These are phyloP conservation scores for Scortechinia acanthostroma DNA, from an alignment of 2,329 filamentous ascomycete genomes.

Conservation along the genomic window DNA sequence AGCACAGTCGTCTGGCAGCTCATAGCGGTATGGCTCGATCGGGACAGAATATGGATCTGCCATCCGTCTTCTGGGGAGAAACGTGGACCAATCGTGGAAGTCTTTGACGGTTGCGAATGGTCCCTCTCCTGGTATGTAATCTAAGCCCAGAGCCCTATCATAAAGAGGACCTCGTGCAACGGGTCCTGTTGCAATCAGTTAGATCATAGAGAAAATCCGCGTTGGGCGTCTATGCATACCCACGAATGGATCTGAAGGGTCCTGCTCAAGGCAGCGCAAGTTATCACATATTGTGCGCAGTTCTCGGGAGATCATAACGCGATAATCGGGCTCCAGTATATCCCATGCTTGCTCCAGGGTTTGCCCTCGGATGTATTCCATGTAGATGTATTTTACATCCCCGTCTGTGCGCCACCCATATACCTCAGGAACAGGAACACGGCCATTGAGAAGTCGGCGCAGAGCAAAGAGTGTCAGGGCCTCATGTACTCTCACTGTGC, in stretches of 20 bases:
- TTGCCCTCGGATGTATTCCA: constrained; percentile 16
- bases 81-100: constrained; percentile 20
- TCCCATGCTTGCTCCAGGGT: constrained; percentile 16
- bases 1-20: constrained; percentile 13
- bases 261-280: constrained; percentile 14
- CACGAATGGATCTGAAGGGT: constrained; percentile 14
- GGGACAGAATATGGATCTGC: constrained; percentile 12
- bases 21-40: constrained; percentile 15
- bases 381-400: constrained; percentile 18
- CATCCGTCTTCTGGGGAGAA: constrained; percentile 11
- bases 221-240: constrained; percentile 11
- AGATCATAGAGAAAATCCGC: not conserved
- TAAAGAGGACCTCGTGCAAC: constrained; percentile 10
- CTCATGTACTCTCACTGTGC: constrained; percentile 13
- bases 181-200: not conserved
- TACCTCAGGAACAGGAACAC: constrained; percentile 22
- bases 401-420: constrained; percentile 19
- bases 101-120: constrained; percentile 15
- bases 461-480: constrained; percentile 18
- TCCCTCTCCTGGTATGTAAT: constrained; percentile 11
- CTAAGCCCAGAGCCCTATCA: constrained; percentile 10
- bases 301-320: not conserved
- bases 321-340: constrained; percentile 8
- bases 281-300: constrained; percentile 7
- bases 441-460: constrained; percentile 8